phyloP scores from a whole-genome alignment of 225 moss, liverwort and hornwort genomes.

The Polytrichum formosum region DNA sequence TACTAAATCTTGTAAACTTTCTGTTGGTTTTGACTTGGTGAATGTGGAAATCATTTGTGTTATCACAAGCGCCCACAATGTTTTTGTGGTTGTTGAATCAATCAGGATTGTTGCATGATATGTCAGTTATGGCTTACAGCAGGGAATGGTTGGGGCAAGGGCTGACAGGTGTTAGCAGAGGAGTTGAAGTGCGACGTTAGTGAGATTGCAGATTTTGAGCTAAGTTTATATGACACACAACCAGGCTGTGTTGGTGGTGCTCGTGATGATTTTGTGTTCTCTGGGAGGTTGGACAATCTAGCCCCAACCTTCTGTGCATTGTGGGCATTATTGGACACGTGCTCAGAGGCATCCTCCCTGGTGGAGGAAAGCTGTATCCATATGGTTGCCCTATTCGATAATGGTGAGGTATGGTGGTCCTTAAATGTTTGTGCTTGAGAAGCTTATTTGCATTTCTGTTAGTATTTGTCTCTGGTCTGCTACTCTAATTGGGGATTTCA shows the following conservation, averaged over 20 bases:
- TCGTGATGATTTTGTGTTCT: conserved; percentile 79
- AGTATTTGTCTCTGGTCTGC: too few relatives aligned
- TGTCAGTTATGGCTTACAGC: conserved; percentile 6
- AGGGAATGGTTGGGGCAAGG: conserved; percentile 14
- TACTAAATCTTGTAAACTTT: too few relatives aligned
- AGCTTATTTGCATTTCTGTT: too few relatives aligned
- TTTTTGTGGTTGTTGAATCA: too few relatives aligned
- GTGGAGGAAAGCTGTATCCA: conserved; percentile 70
- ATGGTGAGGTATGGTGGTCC: conserved; percentile 56
- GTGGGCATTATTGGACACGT: conserved; percentile 68
- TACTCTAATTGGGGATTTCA: too few relatives aligned
- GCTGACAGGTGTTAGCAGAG: conserved; percentile 66
- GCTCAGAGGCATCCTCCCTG: conserved; percentile 51
- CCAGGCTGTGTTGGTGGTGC: conserved; percentile 77
- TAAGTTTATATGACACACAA: conserved; percentile 77
- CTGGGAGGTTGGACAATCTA: conserved; percentile 76
- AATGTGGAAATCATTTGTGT: too few relatives aligned
- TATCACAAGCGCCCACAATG: too few relatives aligned
- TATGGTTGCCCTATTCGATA: conserved; percentile 79
- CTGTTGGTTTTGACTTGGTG: too few relatives aligned
- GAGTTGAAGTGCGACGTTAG: conserved; percentile 71
- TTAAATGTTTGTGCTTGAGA: not conserved
- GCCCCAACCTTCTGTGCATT: conserved; percentile 83
- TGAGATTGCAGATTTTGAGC: conserved; percentile 85
- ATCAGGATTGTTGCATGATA: too few relatives aligned